These are phyloP conservation scores for Xerocomellus chrysenteron DNA, from an alignment of 768 basidiomycete genomes.

Conservation along the genomic window DNA sequence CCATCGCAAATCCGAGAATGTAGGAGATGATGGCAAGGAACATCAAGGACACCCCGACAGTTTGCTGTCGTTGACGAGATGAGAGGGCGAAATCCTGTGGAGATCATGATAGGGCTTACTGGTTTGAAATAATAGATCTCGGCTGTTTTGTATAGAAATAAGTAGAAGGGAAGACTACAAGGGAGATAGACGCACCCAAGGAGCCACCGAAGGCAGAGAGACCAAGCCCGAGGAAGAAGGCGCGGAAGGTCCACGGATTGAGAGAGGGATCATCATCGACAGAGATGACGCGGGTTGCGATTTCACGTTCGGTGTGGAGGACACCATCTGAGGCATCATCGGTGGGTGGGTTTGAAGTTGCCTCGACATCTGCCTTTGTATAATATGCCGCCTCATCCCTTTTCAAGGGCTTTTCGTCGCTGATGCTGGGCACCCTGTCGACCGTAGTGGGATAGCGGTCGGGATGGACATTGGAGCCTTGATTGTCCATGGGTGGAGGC, in stretches of 20 bases:
- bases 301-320: slow-evolving; percentile 45
- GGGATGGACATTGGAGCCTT: background rate
- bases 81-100: background rate
- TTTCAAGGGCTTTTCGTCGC: slow-evolving; percentile 13
- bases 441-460: background rate
- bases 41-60: slow-evolving; percentile 50
- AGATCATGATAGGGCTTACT: slow-evolving; percentile 22
- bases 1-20: slow-evolving; percentile 47
- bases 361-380: slow-evolving; percentile 36
- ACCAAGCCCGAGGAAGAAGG: slow-evolving; percentile 55
- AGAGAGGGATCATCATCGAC: slow-evolving; percentile 33
- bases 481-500: slow-evolving; percentile 6
- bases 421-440: background rate
- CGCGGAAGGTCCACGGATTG: slow-evolving; percentile 39
- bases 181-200: slow-evolving; percentile 35
- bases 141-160: slow-evolving; percentile 30
- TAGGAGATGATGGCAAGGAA: slow-evolving; percentile 53
- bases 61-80: slow-evolving; percentile 40
- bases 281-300: slow-evolving; percentile 46
- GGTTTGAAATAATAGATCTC: slow-evolving; percentile 65
- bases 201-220: slow-evolving; percentile 51
- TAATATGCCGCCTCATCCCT: slow-evolving; percentile 20
- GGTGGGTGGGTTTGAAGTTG: background rate
- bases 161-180: background rate
- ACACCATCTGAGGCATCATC: slow-evolving; percentile 14